Evolutionary conservation across 371 early-diverging fungal genomes (phyloP).

Genomic region (Mucor piriformis): DNA sequence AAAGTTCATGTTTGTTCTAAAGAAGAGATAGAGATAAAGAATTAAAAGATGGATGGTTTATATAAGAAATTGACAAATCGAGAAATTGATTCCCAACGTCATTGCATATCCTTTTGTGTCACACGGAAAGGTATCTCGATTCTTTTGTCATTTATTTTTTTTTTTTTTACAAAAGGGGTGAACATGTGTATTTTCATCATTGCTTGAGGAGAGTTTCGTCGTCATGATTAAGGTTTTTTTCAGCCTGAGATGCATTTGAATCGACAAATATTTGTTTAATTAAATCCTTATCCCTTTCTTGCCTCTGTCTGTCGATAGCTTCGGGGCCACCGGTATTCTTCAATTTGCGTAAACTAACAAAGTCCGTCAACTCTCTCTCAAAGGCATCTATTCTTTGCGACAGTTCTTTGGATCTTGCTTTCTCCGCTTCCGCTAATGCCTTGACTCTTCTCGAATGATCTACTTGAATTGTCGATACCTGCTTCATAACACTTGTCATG

Average conservation of each 20-base stretch:
- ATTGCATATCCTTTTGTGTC: background rate
- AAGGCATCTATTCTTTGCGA: slow-evolving; percentile 70
- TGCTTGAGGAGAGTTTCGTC: background rate
- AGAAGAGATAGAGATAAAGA: background rate
- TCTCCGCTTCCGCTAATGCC: slow-evolving; percentile 70
- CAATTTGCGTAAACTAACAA: slow-evolving; percentile 64
- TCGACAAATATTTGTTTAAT: slow-evolving; percentile 58
- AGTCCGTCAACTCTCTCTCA: slow-evolving; percentile 69
- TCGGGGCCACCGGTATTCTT: slow-evolving; percentile 74
- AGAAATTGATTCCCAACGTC: background rate
- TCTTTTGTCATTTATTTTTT: background rate
- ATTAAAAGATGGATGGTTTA: background rate
- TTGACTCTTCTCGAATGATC: slow-evolving; percentile 68
- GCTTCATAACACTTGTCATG: slow-evolving; percentile 67
- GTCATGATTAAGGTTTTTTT: background rate
- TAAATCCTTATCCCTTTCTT: slow-evolving; percentile 62
- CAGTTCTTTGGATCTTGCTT: slow-evolving; percentile 66
- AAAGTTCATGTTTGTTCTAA: slow-evolving; percentile 1
- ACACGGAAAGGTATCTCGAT: background rate
- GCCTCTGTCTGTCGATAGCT: slow-evolving; percentile 65
- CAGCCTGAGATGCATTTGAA: background rate
- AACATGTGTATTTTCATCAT: too few species aligned
- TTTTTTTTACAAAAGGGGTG: background rate
- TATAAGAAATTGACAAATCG: background rate
- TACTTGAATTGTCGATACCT: slow-evolving; percentile 69